These are phyloP conservation scores for Talaromyces sp. DNA, from an alignment of 2,329 filamentous ascomycete species.

Conservation along the genomic window DNA sequence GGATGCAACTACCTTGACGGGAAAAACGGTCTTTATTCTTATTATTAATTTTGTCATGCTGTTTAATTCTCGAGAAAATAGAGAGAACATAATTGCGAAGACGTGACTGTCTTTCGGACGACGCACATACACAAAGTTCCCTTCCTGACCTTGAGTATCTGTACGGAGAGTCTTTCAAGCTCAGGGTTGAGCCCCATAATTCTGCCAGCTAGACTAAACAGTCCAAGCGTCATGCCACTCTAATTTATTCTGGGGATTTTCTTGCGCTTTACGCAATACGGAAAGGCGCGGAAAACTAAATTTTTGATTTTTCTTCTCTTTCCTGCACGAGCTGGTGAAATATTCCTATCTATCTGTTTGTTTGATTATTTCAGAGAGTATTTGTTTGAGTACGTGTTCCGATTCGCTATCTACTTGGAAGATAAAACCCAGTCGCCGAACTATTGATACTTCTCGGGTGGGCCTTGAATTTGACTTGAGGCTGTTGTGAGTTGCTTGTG, in stretches of 20 bases:
- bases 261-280: conserved; percentile 34
- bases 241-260: conserved; percentile 21
- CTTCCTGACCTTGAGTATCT: no score
- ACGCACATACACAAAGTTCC: no score
- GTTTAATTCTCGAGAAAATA: neutral
- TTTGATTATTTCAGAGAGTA: neutral
- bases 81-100: neutral
- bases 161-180: neutral
- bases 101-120: neutral
- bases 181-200: conserved; percentile 3
- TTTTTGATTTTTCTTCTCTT: conserved; percentile 26
- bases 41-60: neutral
- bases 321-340: conserved; percentile 15
- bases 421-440: neutral
- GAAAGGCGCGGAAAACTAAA: conserved; percentile 35
- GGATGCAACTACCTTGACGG: conserved; percentile 18
- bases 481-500: neutral
- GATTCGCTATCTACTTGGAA: neutral
- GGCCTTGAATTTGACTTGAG: neutral
- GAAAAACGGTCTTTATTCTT: neutral
- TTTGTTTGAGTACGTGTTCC: neutral
- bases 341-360: conserved; percentile 2
- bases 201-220: neutral
- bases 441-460: neutral
- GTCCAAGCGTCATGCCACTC: conserved; percentile 8